These are phyloP conservation scores for Starmerella apicola DNA, from an alignment of 805 yeast species.

Conservation along the genomic window DNA sequence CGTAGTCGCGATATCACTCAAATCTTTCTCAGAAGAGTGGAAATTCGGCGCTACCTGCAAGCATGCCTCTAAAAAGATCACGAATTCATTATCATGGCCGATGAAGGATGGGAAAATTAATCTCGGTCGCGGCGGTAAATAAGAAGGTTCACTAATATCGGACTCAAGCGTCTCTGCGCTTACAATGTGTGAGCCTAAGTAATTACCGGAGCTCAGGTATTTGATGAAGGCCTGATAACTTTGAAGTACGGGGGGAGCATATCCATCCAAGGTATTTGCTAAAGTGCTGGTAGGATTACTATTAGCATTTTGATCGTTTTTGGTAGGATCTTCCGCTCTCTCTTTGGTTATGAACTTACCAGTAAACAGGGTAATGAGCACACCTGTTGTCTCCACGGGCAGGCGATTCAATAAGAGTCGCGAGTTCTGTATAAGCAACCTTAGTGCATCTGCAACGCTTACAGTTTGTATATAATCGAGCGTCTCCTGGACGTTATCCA, in stretches of 20 bases:
- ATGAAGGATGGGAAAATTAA: constrained; percentile 77
- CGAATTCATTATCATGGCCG: constrained; percentile 78
- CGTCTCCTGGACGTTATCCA: constrained; percentile 47
- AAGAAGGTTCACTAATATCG: constrained; percentile 27
- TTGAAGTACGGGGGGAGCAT: constrained; percentile 28
- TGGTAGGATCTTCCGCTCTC: neutral
- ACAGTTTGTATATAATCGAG: constrained; percentile 55
- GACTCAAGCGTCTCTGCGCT: constrained; percentile 16
- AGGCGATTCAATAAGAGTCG: constrained; percentile 48
- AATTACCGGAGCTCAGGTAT: constrained; percentile 31
- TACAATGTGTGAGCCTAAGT: constrained; percentile 16
- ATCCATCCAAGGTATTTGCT: constrained; percentile 11
- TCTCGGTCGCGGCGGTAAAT: constrained; percentile 84
- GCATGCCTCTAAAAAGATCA: constrained; percentile 85
- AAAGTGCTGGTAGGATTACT: constrained; percentile 1
- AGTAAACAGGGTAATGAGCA: constrained; percentile 77
- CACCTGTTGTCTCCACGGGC: constrained; percentile 71
- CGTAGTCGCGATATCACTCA: constrained; percentile 61
- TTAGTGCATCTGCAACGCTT: constrained; percentile 61
- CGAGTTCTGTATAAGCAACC: constrained; percentile 57
- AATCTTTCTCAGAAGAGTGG: constrained; percentile 59
- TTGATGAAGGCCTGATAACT: constrained; percentile 48
- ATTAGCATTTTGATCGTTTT: neutral
- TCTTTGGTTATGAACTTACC: constrained; percentile 57
- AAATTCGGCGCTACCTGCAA: constrained; percentile 62